These are phyloP conservation scores for Mucor plumbeus DNA, from an alignment of 371 early-diverging fungal genomes.

Conservation along the genomic window DNA sequence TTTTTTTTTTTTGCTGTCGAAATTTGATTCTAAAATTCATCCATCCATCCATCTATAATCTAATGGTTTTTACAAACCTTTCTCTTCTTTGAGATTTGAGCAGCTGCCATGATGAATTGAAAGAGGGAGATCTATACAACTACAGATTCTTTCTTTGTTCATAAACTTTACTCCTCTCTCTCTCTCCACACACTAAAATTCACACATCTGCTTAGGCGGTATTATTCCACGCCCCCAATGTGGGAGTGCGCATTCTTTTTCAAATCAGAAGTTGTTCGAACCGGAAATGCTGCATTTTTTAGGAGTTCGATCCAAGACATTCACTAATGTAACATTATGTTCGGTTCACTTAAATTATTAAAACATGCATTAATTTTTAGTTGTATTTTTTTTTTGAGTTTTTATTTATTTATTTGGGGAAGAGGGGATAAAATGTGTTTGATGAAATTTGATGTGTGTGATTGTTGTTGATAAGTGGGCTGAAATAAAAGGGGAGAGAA, in stretches of 20 bases:
- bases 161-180: neutral
- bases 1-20: neutral
- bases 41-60: slow-evolving; percentile 33
- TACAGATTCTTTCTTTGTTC: neutral
- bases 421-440: neutral
- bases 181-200: neutral
- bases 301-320: neutral
- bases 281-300: neutral
- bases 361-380: neutral
- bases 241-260: neutral
- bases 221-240: neutral
- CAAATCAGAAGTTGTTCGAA: neutral
- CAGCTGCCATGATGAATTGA: slow-evolving; percentile 43
- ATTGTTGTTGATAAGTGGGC: neutral
- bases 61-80: slow-evolving; percentile 53
- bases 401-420: neutral
- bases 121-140: slow-evolving; percentile 18
- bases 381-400: neutral
- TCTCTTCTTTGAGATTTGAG: slow-evolving; percentile 78
- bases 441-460: neutral
- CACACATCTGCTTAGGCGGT: too few species aligned
- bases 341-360: neutral
- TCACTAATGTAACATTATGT: neutral
- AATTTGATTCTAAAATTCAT: slow-evolving; percentile 1
- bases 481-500: neutral